These are phyloP conservation scores for Lenzites betulinus DNA, from an alignment of 768 basidiomycete genomes.

Conservation along the genomic window DNA sequence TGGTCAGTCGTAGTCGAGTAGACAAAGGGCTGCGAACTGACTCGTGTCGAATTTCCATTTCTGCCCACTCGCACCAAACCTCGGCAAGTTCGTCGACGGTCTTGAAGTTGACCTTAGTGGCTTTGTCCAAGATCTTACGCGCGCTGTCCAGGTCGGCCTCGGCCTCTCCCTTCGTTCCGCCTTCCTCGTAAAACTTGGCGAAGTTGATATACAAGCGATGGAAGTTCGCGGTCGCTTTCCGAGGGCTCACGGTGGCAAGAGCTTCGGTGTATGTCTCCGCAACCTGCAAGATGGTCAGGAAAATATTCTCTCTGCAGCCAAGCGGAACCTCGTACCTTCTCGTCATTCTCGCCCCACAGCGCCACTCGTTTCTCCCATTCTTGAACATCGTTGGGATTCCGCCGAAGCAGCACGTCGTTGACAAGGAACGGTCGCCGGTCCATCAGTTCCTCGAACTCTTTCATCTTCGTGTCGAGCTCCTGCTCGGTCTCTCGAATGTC, in stretches of 20 bases:
- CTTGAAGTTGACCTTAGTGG: slow-evolving; percentile 88
- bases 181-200: slow-evolving; percentile 97
- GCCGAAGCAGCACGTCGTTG: slow-evolving; percentile 89
- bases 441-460: slow-evolving; percentile 90
- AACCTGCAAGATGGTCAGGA: slow-evolving; percentile 50
- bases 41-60: slow-evolving; percentile 97
- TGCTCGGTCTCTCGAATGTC: slow-evolving; percentile 75
- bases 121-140: slow-evolving; percentile 92
- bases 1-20: slow-evolving; percentile 14
- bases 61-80: slow-evolving; percentile 99
- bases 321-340: slow-evolving; percentile 58
- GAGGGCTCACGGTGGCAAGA: slow-evolving; percentile 82
- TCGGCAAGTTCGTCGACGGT: slow-evolving; percentile 97
- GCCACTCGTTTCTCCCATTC: slow-evolving; percentile 99
- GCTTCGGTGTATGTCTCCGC: slow-evolving; percentile 93
- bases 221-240: slow-evolving; percentile 88
- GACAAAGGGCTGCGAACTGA: slow-evolving; percentile 43
- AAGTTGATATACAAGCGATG: slow-evolving; percentile 93
- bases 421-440: slow-evolving; percentile 94
- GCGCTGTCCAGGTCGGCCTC: slow-evolving; percentile 84
- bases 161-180: slow-evolving; percentile 77
- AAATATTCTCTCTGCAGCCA: not conserved
- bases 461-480: slow-evolving; percentile 88
- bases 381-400: slow-evolving; percentile 97
- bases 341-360: slow-evolving; percentile 90